A percentile compares a stretch with the other conserved stretches of the same genome.
Evolutionary conservation across 257 asterid species (phyloP).

Genomic region (Solanum ossicruentum): DNA sequence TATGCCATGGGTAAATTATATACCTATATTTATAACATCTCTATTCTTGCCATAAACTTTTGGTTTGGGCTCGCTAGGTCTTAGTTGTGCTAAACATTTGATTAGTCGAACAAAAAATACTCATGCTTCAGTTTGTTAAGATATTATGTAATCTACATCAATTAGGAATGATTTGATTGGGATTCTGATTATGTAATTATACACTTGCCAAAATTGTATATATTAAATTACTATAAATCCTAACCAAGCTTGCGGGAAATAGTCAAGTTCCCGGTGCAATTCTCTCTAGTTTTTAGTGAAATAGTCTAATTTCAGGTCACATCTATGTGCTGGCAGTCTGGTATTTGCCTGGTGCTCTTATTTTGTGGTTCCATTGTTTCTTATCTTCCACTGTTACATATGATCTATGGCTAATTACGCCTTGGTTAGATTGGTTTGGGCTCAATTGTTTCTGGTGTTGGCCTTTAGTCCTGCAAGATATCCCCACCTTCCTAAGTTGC

Average conservation of each 20-base stretch:
- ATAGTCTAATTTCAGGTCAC: not conserved
- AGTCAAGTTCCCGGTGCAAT: not conserved
- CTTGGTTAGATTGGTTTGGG: not conserved
- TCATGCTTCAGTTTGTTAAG: not conserved
- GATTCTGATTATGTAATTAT: not conserved
- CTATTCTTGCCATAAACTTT: not conserved
- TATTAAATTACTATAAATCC: not conserved
- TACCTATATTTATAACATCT: not conserved
- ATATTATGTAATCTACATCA: not conserved
- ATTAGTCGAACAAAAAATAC: not conserved
- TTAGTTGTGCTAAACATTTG: not conserved
- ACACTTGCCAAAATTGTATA: not conserved
- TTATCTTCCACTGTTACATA: not conserved
- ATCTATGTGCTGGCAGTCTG: not conserved
- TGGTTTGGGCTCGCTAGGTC: not conserved
- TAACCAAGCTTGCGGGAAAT: not conserved
- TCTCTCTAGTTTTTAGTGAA: not conserved
- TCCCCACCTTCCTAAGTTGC: not conserved
- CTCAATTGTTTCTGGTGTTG: not conserved
- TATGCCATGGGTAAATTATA: not conserved
- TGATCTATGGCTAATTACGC: not conserved
- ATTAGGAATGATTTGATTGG: not conserved
- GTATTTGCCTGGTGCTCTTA: not conserved
- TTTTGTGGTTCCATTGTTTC: not conserved
- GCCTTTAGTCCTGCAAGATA: not conserved